Percentiles rank a stretch among this genome's conserved stretches.
These are phyloP conservation scores for Pyrenula massariospora DNA, from an alignment of 495 filamentous ascomycete species.

Conservation along the genomic window DNA sequence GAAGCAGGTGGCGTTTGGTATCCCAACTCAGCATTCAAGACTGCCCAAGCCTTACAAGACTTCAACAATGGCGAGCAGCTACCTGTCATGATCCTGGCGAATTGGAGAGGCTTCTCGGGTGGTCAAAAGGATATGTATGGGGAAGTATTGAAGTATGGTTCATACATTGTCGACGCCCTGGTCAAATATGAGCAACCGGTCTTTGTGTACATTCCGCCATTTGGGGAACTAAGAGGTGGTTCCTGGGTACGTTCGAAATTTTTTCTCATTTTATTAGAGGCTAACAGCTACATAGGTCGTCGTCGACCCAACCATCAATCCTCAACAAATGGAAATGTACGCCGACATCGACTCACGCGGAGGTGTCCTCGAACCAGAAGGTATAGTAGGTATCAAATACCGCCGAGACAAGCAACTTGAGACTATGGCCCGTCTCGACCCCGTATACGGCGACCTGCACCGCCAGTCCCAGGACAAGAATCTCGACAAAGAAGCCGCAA, in stretches of 20 bases:
- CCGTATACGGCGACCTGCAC: conserved; percentile 70
- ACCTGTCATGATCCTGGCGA: conserved; percentile 96
- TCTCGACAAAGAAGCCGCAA: conserved; percentile 60
- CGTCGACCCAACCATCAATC: conserved; percentile 95
- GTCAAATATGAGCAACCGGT: conserved; percentile 98
- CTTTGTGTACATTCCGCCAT: conserved; percentile 96
- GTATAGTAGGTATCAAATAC: conserved; percentile 97
- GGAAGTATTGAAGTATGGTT: conserved; percentile 98
- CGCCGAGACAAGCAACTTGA: conserved; percentile 93
- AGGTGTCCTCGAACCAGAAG: conserved; percentile 95
- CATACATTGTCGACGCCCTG: conserved; percentile 94
- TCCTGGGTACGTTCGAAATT: conserved; percentile 59
- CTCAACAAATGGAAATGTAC: conserved; percentile 97
- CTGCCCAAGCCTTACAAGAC: conserved; percentile 93
- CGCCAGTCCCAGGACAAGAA: conserved; percentile 56
- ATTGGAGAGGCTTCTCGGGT: conserved; percentile 99
- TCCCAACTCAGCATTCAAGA: conserved; percentile 98
- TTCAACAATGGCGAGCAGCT: conserved; percentile 99
- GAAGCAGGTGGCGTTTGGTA: conserved; percentile 99
- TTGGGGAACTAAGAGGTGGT: conserved; percentile 93
- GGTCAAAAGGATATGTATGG: conserved; percentile 99
- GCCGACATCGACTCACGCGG: conserved; percentile 91
- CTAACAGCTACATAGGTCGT: conserved; percentile 54
- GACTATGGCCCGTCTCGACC: conserved; percentile 91
- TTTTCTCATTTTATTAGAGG: conserved; percentile 1